phyloP scores from a whole-genome alignment of 129 eudicot genomes.

The Tanacetum coccineum region DNA sequence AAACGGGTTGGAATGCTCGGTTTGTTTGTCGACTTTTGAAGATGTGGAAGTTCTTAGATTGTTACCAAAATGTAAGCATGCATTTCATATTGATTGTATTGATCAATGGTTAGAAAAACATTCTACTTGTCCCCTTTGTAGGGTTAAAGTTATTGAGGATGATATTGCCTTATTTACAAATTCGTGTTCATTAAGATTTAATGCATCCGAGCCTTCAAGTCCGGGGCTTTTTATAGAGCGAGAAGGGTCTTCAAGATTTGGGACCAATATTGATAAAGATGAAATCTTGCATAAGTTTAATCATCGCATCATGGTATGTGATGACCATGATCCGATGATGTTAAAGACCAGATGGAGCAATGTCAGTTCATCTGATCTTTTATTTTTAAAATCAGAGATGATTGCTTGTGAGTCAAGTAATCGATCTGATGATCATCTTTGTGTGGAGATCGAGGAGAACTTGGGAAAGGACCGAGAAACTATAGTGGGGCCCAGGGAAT shows the following conservation, averaged over 20 bases:
- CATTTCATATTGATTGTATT: constrained; percentile 66
- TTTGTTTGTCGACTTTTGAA: constrained; percentile 65
- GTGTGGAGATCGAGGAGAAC: constrained; percentile 13
- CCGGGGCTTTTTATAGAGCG: constrained; percentile 55
- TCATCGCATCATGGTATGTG: constrained; percentile 59
- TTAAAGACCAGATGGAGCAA: constrained; percentile 80
- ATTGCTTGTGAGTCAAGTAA: constrained; percentile 42
- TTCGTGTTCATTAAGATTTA: constrained; percentile 51
- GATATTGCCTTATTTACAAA: constrained; percentile 36
- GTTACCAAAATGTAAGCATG: constrained; percentile 79
- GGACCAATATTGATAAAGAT: constrained; percentile 32
- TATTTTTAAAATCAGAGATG: constrained; percentile 64
- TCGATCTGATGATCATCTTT: constrained; percentile 25
- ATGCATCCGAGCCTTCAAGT: constrained; percentile 30
- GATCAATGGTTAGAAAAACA: constrained; percentile 80
- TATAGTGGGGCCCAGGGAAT: constrained; percentile 3
- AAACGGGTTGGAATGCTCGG: constrained; percentile 76
- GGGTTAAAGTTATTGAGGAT: constrained; percentile 43
- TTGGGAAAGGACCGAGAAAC: constrained; percentile 6
- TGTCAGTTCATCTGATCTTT: constrained; percentile 70
- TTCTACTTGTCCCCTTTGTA: constrained; percentile 83
- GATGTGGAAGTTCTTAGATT: constrained; percentile 57
- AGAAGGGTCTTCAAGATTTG: constrained; percentile 60
- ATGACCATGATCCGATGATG: constrained; percentile 39
- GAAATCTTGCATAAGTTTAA: constrained; percentile 45